phyloP scores from a whole-genome alignment of 306 rosid genomes.

The Amphicarpaea edgeworthii region DNA sequence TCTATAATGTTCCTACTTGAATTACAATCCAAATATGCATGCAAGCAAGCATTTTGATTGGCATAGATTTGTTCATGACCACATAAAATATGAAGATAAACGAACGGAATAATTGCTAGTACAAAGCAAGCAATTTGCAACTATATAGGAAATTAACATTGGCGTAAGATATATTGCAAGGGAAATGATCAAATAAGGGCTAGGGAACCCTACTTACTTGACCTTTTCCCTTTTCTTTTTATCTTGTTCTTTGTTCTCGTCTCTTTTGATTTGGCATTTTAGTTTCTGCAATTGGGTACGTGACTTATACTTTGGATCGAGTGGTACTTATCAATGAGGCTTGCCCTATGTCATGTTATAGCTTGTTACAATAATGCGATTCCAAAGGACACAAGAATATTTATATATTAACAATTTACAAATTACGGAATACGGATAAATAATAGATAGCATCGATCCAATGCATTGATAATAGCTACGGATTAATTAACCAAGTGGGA shows the following conservation, averaged over 20 bases:
- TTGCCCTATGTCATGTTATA: constrained; percentile 20
- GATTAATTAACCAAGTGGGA: constrained; percentile 2
- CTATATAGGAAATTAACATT: constrained; percentile 21
- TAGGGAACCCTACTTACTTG: constrained; percentile 24
- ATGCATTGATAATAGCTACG: constrained; percentile 8
- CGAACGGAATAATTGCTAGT: not conserved
- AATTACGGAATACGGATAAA: not conserved
- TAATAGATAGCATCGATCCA: not conserved
- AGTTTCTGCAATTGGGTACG: constrained; percentile 12
- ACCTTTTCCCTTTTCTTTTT: not conserved
- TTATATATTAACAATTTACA: not conserved
- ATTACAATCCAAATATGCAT: not conserved
- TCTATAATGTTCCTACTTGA: not conserved
- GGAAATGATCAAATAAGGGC: not conserved
- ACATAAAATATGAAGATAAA: not conserved
- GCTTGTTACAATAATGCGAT: not conserved
- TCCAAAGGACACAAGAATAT: not conserved
- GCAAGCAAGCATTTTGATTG: not conserved
- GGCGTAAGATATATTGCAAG: constrained; percentile 5
- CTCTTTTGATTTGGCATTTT: constrained; percentile 11
- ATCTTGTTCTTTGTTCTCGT: constrained; percentile 5
- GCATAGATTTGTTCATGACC: constrained; percentile 24
- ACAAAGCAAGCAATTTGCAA: not conserved
- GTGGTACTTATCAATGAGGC: constrained; percentile 9
- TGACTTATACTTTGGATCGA: constrained; percentile 26